These are phyloP conservation scores for Pythium scleroteichum DNA, from an alignment of 352 stramenopile species.

Conservation along the genomic window DNA sequence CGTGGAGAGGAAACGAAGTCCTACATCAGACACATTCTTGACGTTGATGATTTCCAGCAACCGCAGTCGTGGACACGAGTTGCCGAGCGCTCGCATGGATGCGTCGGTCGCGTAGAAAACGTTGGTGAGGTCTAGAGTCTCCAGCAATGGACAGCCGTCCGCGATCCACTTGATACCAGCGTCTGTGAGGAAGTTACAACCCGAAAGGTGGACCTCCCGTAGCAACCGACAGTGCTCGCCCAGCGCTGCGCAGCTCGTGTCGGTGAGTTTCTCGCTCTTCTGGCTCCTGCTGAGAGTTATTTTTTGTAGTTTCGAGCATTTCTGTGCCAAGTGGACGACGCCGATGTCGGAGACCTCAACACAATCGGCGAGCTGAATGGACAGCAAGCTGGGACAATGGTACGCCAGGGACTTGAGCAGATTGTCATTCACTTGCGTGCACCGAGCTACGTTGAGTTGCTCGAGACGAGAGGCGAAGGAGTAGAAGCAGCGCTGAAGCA, in stretches of 20 bases:
- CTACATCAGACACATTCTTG: conserved; percentile 80
- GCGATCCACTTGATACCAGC: conserved; percentile 89
- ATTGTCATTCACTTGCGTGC: conserved; percentile 80
- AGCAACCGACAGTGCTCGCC: conserved; percentile 59
- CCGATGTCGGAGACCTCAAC: conserved; percentile 81
- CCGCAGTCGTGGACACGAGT: conserved; percentile 36
- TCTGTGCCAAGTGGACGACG: conserved; percentile 76
- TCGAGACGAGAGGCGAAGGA: conserved; percentile 43
- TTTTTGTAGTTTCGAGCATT: conserved; percentile 69
- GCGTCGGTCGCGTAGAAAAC: conserved; percentile 87
- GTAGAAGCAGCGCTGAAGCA: conserved; percentile 69
- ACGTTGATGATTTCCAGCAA: conserved; percentile 56
- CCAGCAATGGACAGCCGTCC: conserved; percentile 71
- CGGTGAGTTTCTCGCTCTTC: conserved; percentile 81
- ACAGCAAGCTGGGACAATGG: conserved; percentile 64
- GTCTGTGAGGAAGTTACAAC: conserved; percentile 90
- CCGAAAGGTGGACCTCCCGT: conserved; percentile 65
- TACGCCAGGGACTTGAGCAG: conserved; percentile 81
- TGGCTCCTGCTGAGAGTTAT: conserved; percentile 64
- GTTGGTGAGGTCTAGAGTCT: conserved; percentile 77
- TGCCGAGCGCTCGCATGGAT: conserved; percentile 50
- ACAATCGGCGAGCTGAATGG: conserved; percentile 80
- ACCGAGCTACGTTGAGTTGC: conserved; percentile 70
- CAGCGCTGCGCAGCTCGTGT: conserved; percentile 85
- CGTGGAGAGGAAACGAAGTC: conserved; percentile 81